A percentile compares a stretch with the other conserved stretches of the same genome.
These are phyloP conservation scores for Kwoniella europaea DNA, from an alignment of 768 basidiomycete species.

Conservation along the genomic window DNA sequence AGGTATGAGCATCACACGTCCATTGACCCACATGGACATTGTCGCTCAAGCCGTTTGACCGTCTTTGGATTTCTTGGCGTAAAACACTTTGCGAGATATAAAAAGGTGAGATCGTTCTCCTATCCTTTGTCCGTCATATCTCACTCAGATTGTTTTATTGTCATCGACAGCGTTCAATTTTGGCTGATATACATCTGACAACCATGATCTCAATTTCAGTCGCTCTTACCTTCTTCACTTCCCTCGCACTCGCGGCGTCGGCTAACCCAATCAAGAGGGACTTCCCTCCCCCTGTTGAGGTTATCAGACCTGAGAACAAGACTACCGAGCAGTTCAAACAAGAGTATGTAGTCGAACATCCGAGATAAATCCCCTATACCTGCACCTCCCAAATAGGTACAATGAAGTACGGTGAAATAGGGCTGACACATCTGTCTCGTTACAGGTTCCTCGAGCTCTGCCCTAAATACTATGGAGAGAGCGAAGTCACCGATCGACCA, in stretches of 20 bases:
- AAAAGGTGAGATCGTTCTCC: no score
- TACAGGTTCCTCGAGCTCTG: constrained; percentile 10
- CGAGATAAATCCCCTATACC: no score
- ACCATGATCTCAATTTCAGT: not conserved
- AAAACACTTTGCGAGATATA: no score
- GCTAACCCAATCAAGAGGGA: not conserved
- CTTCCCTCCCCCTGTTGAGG: constrained; percentile 4
- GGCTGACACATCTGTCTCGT: no score
- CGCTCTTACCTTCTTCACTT: not conserved
- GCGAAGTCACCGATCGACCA: constrained; percentile 15
- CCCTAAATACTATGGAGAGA: constrained; percentile 12
- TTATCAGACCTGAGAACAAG: constrained; percentile 16
- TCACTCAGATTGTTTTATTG: not conserved
- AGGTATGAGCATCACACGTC: not conserved
- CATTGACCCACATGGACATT: not conserved
- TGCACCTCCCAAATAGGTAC: no score
- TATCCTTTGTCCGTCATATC: not conserved
- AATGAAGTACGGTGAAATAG: no score
- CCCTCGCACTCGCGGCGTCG: not conserved
- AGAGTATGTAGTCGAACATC: no score
- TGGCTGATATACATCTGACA: not conserved
- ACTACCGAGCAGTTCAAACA: constrained; percentile 13
- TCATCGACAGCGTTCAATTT: not conserved
- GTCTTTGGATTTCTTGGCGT: no score
- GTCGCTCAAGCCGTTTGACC: not conserved